phyloP scores from a whole-genome alignment of 352 stramenopile species.

The Pseudoperonospora humuli region DNA sequence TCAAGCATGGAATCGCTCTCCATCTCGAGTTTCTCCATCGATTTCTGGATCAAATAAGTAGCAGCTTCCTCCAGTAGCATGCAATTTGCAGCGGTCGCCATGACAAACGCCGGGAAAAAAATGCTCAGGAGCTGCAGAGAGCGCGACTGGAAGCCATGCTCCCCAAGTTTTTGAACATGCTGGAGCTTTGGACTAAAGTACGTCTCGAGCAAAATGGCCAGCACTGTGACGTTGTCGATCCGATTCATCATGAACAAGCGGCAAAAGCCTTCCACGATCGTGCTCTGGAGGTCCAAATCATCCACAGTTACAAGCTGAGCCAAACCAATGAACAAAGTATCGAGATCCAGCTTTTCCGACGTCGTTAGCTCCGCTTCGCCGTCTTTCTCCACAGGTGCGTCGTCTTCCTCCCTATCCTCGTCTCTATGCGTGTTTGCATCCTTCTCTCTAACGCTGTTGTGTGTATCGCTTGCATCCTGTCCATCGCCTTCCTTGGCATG shows the following conservation, averaged over 20 bases:
- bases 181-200: conserved; percentile 62
- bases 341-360: conserved; percentile 39
- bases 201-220: conserved; percentile 60
- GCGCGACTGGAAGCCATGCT: conserved; percentile 54
- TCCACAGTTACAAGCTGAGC: conserved; percentile 44
- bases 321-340: conserved; percentile 52
- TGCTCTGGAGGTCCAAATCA: conserved; percentile 63
- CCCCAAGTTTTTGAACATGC: conserved; percentile 39
- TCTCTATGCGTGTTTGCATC: neutral
- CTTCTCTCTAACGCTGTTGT: no score
- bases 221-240: conserved; percentile 48
- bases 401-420: conserved; percentile 13
- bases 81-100: conserved; percentile 45
- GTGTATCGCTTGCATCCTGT: no score
- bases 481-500: conserved; percentile 2
- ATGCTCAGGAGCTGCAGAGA: conserved; percentile 65
- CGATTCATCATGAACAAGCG: conserved; percentile 70
- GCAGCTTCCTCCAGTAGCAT: conserved; percentile 55
- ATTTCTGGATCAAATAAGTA: conserved; percentile 56
- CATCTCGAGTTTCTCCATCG: conserved; percentile 41
- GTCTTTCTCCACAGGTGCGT: conserved; percentile 22
- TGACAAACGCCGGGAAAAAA: conserved; percentile 65
- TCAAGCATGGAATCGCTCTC: conserved; percentile 40
- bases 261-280: conserved; percentile 69
- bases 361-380: conserved; percentile 9